Evolutionary conservation across 345 rosid species (phyloP).

Genomic region (Salix exigua): DNA sequence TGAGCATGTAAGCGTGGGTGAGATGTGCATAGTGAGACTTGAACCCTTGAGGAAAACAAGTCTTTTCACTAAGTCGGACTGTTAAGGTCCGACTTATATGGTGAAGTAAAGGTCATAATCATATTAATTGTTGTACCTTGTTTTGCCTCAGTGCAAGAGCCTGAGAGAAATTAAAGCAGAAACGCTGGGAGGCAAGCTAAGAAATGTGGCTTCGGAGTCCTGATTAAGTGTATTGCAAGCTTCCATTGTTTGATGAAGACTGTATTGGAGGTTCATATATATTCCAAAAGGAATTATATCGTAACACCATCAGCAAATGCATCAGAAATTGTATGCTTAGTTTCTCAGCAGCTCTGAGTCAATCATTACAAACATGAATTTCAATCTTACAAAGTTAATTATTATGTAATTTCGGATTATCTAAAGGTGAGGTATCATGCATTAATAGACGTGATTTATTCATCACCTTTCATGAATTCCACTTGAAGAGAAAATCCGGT

Average conservation of each 20-base stretch:
- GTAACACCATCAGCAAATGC: not conserved
- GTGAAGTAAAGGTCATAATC: not conserved
- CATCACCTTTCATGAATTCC: slow-evolving; percentile 1
- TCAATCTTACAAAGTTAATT: not conserved
- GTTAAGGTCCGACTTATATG: no score
- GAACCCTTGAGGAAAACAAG: no score
- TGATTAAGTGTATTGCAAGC: not conserved
- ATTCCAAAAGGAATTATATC: not conserved
- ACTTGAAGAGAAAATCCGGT: not conserved
- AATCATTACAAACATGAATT: not conserved
- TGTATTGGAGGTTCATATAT: not conserved
- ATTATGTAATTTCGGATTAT: not conserved
- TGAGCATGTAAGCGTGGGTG: no score
- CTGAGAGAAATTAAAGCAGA: not conserved
- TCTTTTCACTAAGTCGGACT: no score
- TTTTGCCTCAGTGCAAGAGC: not conserved
- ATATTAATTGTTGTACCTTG: slow-evolving; percentile 1
- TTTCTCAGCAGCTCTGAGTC: not conserved
- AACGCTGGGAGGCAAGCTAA: slow-evolving; percentile 9
- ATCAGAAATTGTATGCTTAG: not conserved
- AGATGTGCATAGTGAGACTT: no score
- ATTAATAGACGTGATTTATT: not conserved
- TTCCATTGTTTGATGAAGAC: not conserved
- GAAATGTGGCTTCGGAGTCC: not conserved
- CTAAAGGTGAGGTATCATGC: not conserved